A percentile compares a stretch with the other conserved stretches of the same genome.
Evolutionary conservation across 169 alveolate genomes (phyloP).

Genomic region (Blepharisma undulans): DNA sequence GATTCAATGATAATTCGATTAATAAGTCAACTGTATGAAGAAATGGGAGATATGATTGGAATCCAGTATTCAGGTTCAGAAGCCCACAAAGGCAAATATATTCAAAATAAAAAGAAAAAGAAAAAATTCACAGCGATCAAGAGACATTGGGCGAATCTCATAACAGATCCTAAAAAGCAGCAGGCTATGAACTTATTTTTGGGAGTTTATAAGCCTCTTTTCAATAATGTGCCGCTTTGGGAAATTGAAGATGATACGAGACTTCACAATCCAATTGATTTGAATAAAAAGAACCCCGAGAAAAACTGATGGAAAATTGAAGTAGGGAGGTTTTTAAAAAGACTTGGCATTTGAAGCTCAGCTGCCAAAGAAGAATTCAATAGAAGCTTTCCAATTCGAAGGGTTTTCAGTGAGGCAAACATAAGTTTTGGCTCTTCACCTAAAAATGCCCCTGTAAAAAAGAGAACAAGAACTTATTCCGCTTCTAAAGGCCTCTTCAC

Average conservation of each 20-base stretch:
- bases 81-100: conserved; percentile 30
- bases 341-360: neutral
- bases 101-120: neutral
- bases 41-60: conserved; percentile 51
- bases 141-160: conserved; percentile 46
- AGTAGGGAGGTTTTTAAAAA: neutral
- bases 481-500: neutral
- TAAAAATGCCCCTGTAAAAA: neutral
- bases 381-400: neutral
- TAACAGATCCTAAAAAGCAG: conserved; percentile 41
- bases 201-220: conserved; percentile 36
- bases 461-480: neutral
- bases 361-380: neutral
- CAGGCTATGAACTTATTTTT: conserved; percentile 44
- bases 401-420: neutral
- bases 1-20: neutral
- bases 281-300: neutral
- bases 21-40: conserved; percentile 27
- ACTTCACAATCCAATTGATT: neutral
- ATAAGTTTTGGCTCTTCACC: neutral
- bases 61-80: conserved; percentile 43
- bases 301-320: conserved; percentile 27
- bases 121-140: conserved; percentile 26
- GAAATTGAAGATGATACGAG: conserved; percentile 21
- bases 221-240: neutral